Conservation (phyloP, 2,329 filamentous ascomycete species). For the Stachybotrys chlorohalonatus region DNA sequence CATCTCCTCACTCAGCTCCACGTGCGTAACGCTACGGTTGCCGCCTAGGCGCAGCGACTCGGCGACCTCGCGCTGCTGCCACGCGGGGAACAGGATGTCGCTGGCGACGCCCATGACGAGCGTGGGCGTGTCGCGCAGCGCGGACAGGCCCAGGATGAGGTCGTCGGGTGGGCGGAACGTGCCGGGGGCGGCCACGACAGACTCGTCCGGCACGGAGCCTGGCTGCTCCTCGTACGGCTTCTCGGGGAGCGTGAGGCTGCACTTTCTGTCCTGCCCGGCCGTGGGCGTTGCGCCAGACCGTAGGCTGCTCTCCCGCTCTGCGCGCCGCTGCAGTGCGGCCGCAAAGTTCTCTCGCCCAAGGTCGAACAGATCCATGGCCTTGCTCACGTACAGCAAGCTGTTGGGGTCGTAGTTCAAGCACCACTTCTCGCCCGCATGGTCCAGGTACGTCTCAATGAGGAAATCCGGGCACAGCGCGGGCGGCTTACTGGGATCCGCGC, state of each 20-base stretch:
- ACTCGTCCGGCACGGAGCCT: slow-evolving; percentile 29
- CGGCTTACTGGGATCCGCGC: slow-evolving; percentile 77
- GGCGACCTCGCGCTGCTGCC: slow-evolving; percentile 94
- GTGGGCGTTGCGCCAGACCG: slow-evolving; percentile 33
- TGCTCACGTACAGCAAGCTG: slow-evolving; percentile 90
- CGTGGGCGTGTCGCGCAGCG: slow-evolving; percentile 67
- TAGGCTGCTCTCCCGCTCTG: slow-evolving; percentile 43
- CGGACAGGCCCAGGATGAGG: slow-evolving; percentile 63
- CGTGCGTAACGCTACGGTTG: slow-evolving; percentile 73
- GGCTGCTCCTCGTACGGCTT: slow-evolving; percentile 80
- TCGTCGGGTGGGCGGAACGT: slow-evolving; percentile 62
- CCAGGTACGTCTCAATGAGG: slow-evolving; percentile 93
- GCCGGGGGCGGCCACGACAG: slow-evolving; percentile 13
- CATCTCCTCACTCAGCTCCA: slow-evolving; percentile 88
- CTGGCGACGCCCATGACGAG: slow-evolving; percentile 91
- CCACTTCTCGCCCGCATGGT: slow-evolving; percentile 97
- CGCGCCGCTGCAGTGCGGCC: slow-evolving; percentile 52
- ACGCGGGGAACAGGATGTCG: slow-evolving; percentile 93
- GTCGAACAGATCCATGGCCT: slow-evolving; percentile 98
- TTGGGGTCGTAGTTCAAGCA: slow-evolving; percentile 95
- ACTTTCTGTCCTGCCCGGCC: slow-evolving; percentile 33
- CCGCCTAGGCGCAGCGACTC: slow-evolving; percentile 69
- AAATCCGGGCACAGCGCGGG: slow-evolving; percentile 97
- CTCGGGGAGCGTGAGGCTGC: slow-evolving; percentile 75
- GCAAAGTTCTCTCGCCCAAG: slow-evolving; percentile 64